A percentile compares a stretch with the other conserved stretches of the same genome.
Conservation (phyloP, 345 rosid species). For the Excoecaria agallocha region DNA sequence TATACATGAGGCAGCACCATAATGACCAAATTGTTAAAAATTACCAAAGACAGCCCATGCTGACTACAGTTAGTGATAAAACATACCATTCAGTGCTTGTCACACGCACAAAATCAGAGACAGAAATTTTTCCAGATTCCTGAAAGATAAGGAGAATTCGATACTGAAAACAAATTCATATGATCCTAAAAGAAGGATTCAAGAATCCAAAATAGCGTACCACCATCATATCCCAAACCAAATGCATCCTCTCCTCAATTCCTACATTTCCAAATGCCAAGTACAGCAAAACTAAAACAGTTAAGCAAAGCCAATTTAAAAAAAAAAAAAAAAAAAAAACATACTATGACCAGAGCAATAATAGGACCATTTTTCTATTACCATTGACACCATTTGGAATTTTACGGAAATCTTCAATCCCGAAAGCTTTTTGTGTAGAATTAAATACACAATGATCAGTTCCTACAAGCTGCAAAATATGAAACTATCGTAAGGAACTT, state of each 20-base stretch:
- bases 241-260: conserved; percentile 98
- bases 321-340: no score
- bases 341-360: conserved; percentile 7
- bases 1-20: neutral
- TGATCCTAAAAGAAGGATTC: neutral
- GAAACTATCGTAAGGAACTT: conserved; percentile 17
- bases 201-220: conserved; percentile 41
- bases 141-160: conserved; percentile 26
- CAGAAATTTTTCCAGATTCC: conserved; percentile 78
- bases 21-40: neutral
- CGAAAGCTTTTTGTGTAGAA: conserved; percentile 80
- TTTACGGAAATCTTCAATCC: conserved; percentile 85
- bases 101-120: conserved; percentile 62
- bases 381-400: conserved; percentile 97
- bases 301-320: neutral
- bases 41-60: neutral
- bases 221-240: conserved; percentile 96
- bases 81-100: conserved; percentile 83
- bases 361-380: conserved; percentile 32
- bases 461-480: conserved; percentile 78
- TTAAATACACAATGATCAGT: conserved; percentile 91
- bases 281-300: conserved; percentile 12
- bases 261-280: conserved; percentile 43
- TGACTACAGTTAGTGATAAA: neutral
- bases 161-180: neutral